phyloP scores from a whole-genome alignment of 495 filamentous ascomycete species.

The Aspergillus conjunctus region DNA sequence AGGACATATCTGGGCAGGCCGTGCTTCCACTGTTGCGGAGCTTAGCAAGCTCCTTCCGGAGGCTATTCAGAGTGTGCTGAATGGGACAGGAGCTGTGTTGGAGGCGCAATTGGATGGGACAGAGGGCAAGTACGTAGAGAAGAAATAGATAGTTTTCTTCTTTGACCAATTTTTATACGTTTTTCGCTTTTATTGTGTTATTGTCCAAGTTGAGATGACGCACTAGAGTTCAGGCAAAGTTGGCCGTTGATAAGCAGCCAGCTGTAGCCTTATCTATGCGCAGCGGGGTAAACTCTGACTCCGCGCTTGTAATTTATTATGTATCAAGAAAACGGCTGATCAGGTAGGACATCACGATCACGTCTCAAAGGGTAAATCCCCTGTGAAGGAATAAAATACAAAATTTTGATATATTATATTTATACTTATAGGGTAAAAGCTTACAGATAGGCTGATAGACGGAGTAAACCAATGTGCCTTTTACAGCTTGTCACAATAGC shows the following conservation, averaged over 20 bases:
- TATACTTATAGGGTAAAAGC: too few relatives aligned
- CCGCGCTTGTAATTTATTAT: slow-evolving; percentile 5
- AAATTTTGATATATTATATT: not conserved
- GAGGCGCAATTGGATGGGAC: slow-evolving; percentile 55
- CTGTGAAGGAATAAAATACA: not conserved
- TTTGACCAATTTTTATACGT: not conserved
- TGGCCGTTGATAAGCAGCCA: slow-evolving; percentile 25
- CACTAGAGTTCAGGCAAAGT: not conserved
- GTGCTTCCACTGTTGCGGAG: slow-evolving; percentile 63
- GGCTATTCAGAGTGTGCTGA: slow-evolving; percentile 68
- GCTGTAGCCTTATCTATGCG: slow-evolving; percentile 49
- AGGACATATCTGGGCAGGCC: slow-evolving; percentile 71
- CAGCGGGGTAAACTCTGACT: slow-evolving; percentile 13
- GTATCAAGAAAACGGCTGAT: slow-evolving; percentile 7
- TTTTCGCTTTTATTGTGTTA: not conserved
- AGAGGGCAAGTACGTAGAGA: slow-evolving; percentile 43
- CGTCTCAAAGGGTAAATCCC: not conserved
- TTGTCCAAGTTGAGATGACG: not conserved
- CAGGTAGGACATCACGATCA: not conserved
- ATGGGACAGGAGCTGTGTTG: slow-evolving; percentile 69
- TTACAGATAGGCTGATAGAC: not conserved
- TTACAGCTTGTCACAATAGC: not conserved
- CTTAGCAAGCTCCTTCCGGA: slow-evolving; percentile 61
- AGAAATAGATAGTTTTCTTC: slow-evolving; percentile 11
- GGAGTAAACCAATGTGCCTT: not conserved